phyloP scores from a whole-genome alignment of 768 basidiomycete species.

The Rhizopogon vulgaris region DNA sequence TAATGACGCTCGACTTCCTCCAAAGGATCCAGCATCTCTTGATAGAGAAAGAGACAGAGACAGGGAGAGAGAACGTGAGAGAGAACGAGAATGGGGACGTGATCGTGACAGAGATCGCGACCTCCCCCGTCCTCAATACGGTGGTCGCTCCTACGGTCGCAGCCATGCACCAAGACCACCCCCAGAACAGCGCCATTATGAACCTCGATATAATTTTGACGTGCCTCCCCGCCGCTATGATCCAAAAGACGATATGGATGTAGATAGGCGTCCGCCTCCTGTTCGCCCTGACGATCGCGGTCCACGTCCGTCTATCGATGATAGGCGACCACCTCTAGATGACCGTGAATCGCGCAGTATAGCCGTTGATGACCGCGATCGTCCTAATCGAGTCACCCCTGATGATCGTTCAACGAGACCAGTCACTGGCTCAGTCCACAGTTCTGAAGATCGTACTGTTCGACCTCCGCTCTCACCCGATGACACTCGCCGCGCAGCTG shows the following conservation, averaged over 20 bases:
- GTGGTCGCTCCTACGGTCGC: constrained; percentile 33
- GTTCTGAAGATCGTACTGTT: constrained; percentile 18
- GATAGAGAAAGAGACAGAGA: constrained; percentile 31
- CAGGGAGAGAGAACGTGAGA: constrained; percentile 25
- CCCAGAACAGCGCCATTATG: constrained; percentile 43
- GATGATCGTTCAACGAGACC: constrained; percentile 30
- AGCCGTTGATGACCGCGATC: constrained; percentile 16
- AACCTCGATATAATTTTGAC: constrained; percentile 34
- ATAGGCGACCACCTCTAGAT: constrained; percentile 24
- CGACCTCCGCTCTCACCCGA: constrained; percentile 6
- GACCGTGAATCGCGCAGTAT: constrained; percentile 19
- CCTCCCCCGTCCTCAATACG: constrained; percentile 28
- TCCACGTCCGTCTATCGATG: constrained; percentile 22
- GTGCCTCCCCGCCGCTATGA: constrained; percentile 29
- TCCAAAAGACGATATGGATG: constrained; percentile 23
- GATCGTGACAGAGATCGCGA: constrained; percentile 29
- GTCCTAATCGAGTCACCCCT: constrained; percentile 10
- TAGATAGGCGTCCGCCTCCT: constrained; percentile 17
- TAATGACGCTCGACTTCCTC: constrained; percentile 12
- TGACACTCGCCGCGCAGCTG: constrained; percentile 11
- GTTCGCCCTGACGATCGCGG: constrained; percentile 21
- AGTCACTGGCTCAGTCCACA: constrained; percentile 14
- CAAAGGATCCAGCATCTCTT: constrained; percentile 26
- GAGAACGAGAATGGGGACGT: constrained; percentile 21
- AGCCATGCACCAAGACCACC: constrained; percentile 36